Evolutionary conservation across 495 filamentous ascomycete species (phyloP).

Genomic region (Aspergillus panamensis): DNA sequence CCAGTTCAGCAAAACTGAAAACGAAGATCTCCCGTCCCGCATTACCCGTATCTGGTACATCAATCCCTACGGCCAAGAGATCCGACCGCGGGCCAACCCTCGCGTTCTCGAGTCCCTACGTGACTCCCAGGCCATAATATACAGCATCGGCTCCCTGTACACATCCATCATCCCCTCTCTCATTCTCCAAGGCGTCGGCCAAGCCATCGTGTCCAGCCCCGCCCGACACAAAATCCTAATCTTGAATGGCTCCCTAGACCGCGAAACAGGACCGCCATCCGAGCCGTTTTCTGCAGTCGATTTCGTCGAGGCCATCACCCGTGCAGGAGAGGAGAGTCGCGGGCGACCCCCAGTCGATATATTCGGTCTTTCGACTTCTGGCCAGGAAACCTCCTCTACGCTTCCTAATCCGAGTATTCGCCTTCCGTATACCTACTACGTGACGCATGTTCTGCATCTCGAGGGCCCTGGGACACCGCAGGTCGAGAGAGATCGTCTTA

Average conservation of each 20-base stretch:
- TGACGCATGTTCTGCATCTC: constrained; percentile 82
- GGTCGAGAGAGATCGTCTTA: constrained; percentile 64
- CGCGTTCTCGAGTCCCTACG: constrained; percentile 66
- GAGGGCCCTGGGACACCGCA: constrained; percentile 66
- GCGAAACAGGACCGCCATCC: constrained; percentile 71
- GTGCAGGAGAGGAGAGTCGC: constrained; percentile 53
- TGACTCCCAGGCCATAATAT: constrained; percentile 65
- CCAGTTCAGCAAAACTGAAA: constrained; percentile 67
- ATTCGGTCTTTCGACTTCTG: too few species aligned
- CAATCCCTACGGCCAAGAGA: constrained; percentile 92
- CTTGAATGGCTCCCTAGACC: constrained; percentile 75
- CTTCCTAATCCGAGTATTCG: background rate
- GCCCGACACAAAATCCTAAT: constrained; percentile 76
- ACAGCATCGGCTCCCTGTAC: constrained; percentile 88
- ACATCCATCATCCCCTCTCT: constrained; percentile 70
- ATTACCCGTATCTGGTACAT: constrained; percentile 94
- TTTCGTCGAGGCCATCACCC: constrained; percentile 74
- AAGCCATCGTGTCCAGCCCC: constrained; percentile 36
- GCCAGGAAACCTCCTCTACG: background rate
- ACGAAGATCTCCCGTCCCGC: constrained; percentile 67
- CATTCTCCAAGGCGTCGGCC: constrained; percentile 44
- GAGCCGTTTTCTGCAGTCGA: constrained; percentile 65
- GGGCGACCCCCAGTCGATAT: constrained; percentile 22
- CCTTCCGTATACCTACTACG: constrained; percentile 53
- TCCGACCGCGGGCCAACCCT: constrained; percentile 74